These are phyloP conservation scores for Amanita pallidorosea DNA, from an alignment of 768 basidiomycete genomes.

Conservation along the genomic window DNA sequence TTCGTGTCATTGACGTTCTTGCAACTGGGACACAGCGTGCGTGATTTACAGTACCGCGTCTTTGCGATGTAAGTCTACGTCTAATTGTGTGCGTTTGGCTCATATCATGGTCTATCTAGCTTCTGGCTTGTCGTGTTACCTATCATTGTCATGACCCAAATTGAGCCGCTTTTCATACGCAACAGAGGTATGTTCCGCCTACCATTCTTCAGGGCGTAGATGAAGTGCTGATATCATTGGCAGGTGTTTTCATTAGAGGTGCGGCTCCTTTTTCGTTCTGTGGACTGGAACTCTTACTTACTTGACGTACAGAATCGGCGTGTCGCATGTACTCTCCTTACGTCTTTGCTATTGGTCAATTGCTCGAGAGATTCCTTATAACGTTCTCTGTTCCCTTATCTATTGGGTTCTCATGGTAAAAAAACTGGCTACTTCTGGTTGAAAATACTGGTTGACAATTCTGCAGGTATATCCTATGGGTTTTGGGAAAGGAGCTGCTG, in stretches of 20 bases:
- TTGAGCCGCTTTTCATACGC: slow-evolving; percentile 76
- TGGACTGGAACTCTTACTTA: not conserved
- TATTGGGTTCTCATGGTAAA: slow-evolving; percentile 73
- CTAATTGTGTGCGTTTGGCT: not conserved
- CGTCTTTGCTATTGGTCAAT: slow-evolving; percentile 76
- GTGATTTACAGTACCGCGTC: slow-evolving; percentile 70
- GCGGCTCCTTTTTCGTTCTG: not conserved
- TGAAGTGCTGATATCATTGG: not conserved
- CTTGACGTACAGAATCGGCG: slow-evolving; percentile 42
- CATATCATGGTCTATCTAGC: slow-evolving; percentile 19
- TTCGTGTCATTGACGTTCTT: slow-evolving; percentile 75
- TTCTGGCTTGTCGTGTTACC: slow-evolving; percentile 63
- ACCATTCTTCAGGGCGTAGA: not conserved
- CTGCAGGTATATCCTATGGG: slow-evolving; percentile 49
- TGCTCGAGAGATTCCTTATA: slow-evolving; percentile 74
- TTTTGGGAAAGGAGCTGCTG: slow-evolving; percentile 52
- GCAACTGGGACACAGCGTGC: slow-evolving; percentile 49
- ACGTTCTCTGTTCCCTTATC: slow-evolving; percentile 52
- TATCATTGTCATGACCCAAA: slow-evolving; percentile 69
- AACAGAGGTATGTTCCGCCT: slow-evolving; percentile 34
- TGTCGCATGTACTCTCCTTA: slow-evolving; percentile 81
- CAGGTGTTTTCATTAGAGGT: slow-evolving; percentile 30
- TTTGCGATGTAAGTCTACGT: slow-evolving; percentile 54
- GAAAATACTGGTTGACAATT: not conserved
- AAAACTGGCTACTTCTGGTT: slow-evolving; percentile 7